A percentile compares a stretch with the other conserved stretches of the same genome.
Conservation (phyloP, 2,329 filamentous ascomycete genomes). For the Colletotrichum echinochloae region DNA sequence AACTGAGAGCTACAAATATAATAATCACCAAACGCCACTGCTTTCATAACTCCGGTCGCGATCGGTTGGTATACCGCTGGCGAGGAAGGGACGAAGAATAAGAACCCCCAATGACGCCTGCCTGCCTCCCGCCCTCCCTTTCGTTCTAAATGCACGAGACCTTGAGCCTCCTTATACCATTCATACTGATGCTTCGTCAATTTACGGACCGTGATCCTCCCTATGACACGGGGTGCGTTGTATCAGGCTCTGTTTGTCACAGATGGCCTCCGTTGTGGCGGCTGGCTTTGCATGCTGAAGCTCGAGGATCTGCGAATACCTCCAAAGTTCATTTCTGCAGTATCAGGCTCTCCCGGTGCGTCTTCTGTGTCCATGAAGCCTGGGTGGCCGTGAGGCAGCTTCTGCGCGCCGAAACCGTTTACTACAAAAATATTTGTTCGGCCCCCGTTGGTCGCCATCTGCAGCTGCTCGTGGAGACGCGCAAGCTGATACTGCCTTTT, state of each 20-base stretch:
- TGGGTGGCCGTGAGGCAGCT: conserved; percentile 62
- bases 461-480: conserved; percentile 73
- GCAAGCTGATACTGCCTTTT: conserved; percentile 72
- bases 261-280: conserved; percentile 59
- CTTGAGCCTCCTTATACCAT: not conserved
- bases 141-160: conserved; percentile 10
- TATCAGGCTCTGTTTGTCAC: conserved; percentile 60
- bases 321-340: conserved; percentile 53
- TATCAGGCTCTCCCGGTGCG: conserved; percentile 69
- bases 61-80: conserved; percentile 27
- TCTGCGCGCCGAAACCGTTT: conserved; percentile 67
- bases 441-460: conserved; percentile 74
- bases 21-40: conserved; percentile 23
- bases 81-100: not conserved
- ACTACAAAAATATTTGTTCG: conserved; percentile 75
- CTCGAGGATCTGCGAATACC: conserved; percentile 58
- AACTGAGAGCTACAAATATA: not conserved
- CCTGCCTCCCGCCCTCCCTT: not conserved
- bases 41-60: conserved; percentile 1
- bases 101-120: conserved; percentile 17
- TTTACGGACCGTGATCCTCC: not conserved
- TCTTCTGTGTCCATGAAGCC: conserved; percentile 63
- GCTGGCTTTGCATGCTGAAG: conserved; percentile 56
- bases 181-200: not conserved
- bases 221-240: not conserved